Base-by-base conservation (phyloP, 2,329 filamentous ascomycete species). In the Didymella lethalis region DNA sequence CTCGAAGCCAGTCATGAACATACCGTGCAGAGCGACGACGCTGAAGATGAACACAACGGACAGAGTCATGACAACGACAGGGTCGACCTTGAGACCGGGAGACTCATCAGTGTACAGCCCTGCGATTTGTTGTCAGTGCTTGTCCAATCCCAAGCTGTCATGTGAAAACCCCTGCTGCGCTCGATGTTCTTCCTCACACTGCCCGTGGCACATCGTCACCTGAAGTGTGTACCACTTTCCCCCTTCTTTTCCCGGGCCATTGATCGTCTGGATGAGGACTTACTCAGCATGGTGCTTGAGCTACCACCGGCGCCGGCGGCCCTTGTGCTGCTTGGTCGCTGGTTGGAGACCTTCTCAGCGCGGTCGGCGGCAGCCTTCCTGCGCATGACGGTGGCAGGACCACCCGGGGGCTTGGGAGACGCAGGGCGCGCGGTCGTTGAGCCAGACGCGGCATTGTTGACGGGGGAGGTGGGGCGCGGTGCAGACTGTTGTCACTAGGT, bases 11-110 rank as follows among this genome's bases (percentile, higher is more conserved):
- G 11, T 16, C 10, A 11, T 34, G 25, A 6, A 36, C 92, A 71
- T 88, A 98, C 95, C 93, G 83, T 99, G 95, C 76, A 99, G 85
- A 70, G 93, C 93, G 75, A 99, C 95, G 76, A 99, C 95, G 75
- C 91, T 95, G 84, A 99, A 97, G 81, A 99, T 99, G 81, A 99
- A 99, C 64, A 96, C 95, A 72, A 99, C 87, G 75, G 92, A 96
- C 71, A 99, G 85, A 69, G 97, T 95, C 75, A 99, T 86, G 65
- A 99, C 94, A 67, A 99, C 93, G 60, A 99, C 95, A 23, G 95
- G 95, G 79, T 99, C 95, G 66, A 99, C 95, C 84, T 97, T 97
- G 73, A 99, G 84, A 63, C 95, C 95, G 59, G 95, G 95, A 66
- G 92, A 96, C 84, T 99, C 95, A 77, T 99, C 95, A 58, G 95